phyloP scores from a whole-genome alignment of 306 rosid species.

The Astragalus membranaceus region DNA sequence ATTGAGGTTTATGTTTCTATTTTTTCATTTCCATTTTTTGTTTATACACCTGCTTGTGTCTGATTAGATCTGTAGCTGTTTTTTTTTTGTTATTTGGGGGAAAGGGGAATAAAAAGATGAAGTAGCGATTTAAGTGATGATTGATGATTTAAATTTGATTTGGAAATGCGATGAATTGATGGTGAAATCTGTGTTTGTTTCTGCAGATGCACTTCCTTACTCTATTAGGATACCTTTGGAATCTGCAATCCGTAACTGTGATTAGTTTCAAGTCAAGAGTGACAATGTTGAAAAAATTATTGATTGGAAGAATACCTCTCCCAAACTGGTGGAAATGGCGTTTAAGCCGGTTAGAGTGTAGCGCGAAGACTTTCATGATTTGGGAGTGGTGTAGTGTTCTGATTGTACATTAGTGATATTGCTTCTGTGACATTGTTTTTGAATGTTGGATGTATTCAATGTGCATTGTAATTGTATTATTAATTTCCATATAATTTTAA shows the following conservation, averaged over 20 bases:
- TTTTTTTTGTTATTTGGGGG: no score
- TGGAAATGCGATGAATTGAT: neutral
- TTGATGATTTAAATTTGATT: neutral
- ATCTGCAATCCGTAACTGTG: slow-evolving; percentile 93
- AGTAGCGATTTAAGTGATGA: no score
- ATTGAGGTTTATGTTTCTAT: neutral
- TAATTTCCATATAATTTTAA: no score
- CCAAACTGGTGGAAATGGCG: slow-evolving; percentile 85
- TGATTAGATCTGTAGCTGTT: no score
- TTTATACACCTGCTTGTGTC: no score
- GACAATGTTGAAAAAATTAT: slow-evolving; percentile 80
- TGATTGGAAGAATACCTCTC: slow-evolving; percentile 84
- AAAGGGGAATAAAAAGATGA: no score
- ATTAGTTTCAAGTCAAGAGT: slow-evolving; percentile 81
- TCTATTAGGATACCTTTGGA: slow-evolving; percentile 87
- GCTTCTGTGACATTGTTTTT: no score
- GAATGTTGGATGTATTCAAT: no score
- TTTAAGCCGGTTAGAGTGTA: slow-evolving; percentile 92
- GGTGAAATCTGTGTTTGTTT: slow-evolving; percentile 19
- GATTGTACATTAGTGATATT: neutral
- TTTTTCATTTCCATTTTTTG: neutral
- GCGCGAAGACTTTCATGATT: neutral
- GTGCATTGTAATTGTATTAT: no score
- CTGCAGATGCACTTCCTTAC: slow-evolving; percentile 78
- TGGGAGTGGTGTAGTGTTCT: neutral